These are phyloP conservation scores for Boletellus deceptivus DNA, from an alignment of 1,284 basidiomycete genomes.

Conservation along the genomic window DNA sequence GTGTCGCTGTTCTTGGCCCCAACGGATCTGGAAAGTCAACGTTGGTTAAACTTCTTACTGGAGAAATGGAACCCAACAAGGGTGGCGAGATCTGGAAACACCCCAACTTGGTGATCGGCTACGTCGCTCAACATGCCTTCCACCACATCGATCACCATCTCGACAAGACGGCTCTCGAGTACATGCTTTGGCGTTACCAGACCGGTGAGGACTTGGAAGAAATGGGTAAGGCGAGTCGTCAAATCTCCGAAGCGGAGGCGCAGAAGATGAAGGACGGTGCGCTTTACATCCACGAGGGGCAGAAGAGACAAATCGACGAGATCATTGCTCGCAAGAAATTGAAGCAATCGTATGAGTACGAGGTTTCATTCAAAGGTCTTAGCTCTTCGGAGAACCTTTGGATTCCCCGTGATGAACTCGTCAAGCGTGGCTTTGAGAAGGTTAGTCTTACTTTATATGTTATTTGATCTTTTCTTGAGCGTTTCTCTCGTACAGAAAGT, in stretches of 20 bases:
- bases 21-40: conserved; percentile 99
- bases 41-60: conserved; percentile 97
- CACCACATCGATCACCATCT: conserved; percentile 98
- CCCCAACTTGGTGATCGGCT: conserved; percentile 98
- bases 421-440: conserved; percentile 98
- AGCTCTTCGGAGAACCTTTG: conserved; percentile 96
- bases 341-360: conserved; percentile 99
- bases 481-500: conserved; percentile 62
- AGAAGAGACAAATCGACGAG: conserved; percentile 95
- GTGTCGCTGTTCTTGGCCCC: conserved; percentile 94
- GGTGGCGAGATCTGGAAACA: conserved; percentile 99
- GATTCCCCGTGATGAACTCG: conserved; percentile 92
- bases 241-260: conserved; percentile 85
- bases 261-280: conserved; percentile 98
- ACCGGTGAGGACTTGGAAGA: conserved; percentile 98
- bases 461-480: background rate
- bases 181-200: conserved; percentile 99
- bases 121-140: conserved; percentile 98
- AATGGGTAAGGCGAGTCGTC: conserved; percentile 86
- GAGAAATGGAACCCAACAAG: conserved; percentile 95
- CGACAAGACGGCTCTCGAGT: conserved; percentile 97
- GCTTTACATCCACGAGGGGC: conserved; percentile 84
- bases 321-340: conserved; percentile 92
- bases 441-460: conserved; percentile 32
- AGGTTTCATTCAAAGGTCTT: conserved; percentile 90